phyloP scores from a whole-genome alignment of 2,329 filamentous ascomycete genomes.

The Fusarium liriodendri region DNA sequence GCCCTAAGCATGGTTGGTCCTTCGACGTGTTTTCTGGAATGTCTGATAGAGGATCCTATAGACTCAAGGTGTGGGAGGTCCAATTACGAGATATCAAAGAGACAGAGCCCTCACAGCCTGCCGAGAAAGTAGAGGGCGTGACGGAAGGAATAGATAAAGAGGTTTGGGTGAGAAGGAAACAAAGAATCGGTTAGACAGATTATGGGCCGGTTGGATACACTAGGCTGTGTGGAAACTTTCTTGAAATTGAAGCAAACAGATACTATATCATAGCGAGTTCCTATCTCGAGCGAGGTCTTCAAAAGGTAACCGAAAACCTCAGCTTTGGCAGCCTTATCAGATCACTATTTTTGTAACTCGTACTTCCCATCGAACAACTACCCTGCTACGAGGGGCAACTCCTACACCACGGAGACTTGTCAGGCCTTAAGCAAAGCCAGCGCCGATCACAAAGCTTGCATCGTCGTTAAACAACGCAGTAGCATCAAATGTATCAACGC shows the following conservation, averaged over 20 bases:
- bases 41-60: constrained; percentile 71
- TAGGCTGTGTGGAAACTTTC: neutral
- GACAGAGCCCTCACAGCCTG: fast-evolving
- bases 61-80: constrained; percentile 72
- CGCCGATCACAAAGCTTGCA: constrained; percentile 5
- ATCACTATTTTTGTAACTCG: neutral
- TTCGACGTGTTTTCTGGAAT: constrained; percentile 75
- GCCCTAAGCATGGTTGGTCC: constrained; percentile 77
- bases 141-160: constrained; percentile 42
- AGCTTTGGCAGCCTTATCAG: neutral
- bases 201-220: neutral
- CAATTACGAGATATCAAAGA: constrained; percentile 57
- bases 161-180: constrained; percentile 59
- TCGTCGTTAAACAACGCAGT: constrained; percentile 5
- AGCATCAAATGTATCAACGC: constrained; percentile 21
- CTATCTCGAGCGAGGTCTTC: neutral
- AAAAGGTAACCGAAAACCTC: neutral
- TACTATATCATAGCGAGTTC: neutral
- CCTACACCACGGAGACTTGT: neutral
- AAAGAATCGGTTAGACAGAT: constrained; percentile 46
- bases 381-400: neutral
- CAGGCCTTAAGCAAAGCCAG: neutral
- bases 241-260: neutral
- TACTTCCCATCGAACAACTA: neutral
- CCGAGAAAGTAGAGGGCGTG: neutral